Evolutionary conservation across 192 early-diverging fungal genomes (phyloP).

Genomic region (Coemansia javaensis): DNA sequence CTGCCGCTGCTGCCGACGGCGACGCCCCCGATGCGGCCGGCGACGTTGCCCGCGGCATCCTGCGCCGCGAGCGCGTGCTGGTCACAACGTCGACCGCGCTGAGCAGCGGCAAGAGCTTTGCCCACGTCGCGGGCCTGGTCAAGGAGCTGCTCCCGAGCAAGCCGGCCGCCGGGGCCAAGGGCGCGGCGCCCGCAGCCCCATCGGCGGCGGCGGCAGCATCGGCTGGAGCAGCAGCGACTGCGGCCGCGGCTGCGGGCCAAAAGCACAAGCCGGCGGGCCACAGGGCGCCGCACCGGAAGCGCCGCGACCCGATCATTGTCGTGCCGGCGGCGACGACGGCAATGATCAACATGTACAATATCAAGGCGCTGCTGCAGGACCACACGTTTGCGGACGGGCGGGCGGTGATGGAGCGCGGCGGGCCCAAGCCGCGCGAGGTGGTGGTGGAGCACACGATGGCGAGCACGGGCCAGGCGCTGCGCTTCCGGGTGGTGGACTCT

Average conservation of each 20-base stretch:
- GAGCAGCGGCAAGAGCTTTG: conserved; percentile 45
- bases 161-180: conserved; percentile 1
- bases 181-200: background rate
- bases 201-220: background rate
- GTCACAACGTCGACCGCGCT: conserved; percentile 29
- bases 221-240: background rate
- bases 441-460: conserved; percentile 55
- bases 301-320: conserved; percentile 76
- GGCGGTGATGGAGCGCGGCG: conserved; percentile 58
- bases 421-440: conserved; percentile 61
- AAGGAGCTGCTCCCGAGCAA: conserved; percentile 41
- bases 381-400: conserved; percentile 66
- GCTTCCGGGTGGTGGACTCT: conserved; percentile 79
- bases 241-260: conserved; percentile 3
- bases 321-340: conserved; percentile 84
- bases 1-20: background rate
- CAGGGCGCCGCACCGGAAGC: conserved; percentile 23
- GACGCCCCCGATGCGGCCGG: conserved; percentile 2
- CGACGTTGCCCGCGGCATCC: conserved; percentile 24
- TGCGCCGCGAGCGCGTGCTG: conserved; percentile 29
- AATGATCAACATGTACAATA: conserved; percentile 83
- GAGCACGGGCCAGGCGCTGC: conserved; percentile 43
- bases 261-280: conserved; percentile 13
- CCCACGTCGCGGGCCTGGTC: conserved; percentile 25
- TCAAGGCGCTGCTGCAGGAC: conserved; percentile 75